Evolutionary conservation across 176 grass and related monocot genomes (phyloP), one percentile per base, ranked within the genome.

Genomic region (Triticum urartu): DNA sequence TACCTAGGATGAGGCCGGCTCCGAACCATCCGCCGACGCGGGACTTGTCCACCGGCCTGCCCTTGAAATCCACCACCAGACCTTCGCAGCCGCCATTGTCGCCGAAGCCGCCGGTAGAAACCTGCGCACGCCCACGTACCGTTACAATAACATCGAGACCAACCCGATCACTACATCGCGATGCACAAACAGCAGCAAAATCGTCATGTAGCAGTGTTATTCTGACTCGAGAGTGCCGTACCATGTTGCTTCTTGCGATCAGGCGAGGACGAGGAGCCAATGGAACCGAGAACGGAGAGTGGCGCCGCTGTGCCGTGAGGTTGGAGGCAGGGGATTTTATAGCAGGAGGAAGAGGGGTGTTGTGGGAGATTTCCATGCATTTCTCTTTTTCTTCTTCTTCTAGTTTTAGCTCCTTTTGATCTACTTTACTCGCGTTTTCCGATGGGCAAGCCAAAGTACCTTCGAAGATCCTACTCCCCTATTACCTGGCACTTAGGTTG

Each of bases 11-110:
- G 78, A 93, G 80, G 0, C 88, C 91, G 38, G 91, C 85, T 11
- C 88, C 88, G 75, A 93, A 81, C 91, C 91, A 93, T 78, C 91
- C 85, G 9, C 91, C 91, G 30, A 61, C 85, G 17, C 69, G 68
- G 40, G 42, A 72, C 75, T 91, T 88, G 54, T 91, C 86, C 10
- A 86, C 83, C 61, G 88, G 87, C 22, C 87, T 90, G 7, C 91
- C 91, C 54, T 38, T 85, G 85, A 84, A 93, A 52, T 93, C 88
- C 24, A 93, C 81, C 11, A 82, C 80, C 15, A 59, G 26, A 68
- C 70, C 30, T 21, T 72, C 80, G 30, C 6, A 20, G 34, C 25
- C 52, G 21, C 62, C 59, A n/a, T 43, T 8, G 42, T 59, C 6
- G 26, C 64, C 83, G 18, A 47, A 2, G 34, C 32, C 83, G 14